These are phyloP conservation scores for Clonostachys rhizophaga DNA, from an alignment of 2,329 filamentous ascomycete species.

Conservation along the genomic window DNA sequence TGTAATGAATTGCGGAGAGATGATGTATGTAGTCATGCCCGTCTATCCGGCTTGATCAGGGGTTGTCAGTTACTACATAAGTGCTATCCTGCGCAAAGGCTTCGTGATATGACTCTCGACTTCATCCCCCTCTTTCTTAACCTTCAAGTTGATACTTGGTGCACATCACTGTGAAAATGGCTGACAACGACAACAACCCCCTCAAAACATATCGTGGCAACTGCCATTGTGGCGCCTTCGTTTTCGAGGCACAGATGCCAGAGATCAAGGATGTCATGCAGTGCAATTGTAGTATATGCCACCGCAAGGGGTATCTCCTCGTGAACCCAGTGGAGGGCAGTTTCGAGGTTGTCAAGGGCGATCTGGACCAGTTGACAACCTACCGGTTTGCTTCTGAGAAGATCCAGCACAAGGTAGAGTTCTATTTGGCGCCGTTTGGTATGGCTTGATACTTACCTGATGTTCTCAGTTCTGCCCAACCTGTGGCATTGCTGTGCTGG, in stretches of 20 bases:
- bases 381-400: constrained; percentile 37
- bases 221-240: constrained; percentile 51
- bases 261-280: constrained; percentile 50
- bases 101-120: too few species aligned
- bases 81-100: too few species aligned
- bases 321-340: constrained; percentile 14
- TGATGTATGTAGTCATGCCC: too few species aligned
- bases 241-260: constrained; percentile 46
- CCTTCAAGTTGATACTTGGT: too few species aligned
- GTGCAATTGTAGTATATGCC: constrained; percentile 67
- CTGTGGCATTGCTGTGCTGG: constrained; percentile 40
- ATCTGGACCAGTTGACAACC: constrained; percentile 25
- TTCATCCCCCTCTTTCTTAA: too few species aligned
- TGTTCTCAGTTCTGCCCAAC: constrained; percentile 41
- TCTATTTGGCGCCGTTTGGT: not conserved
- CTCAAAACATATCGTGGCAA: constrained; percentile 45
- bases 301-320: constrained; percentile 38
- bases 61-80: too few species aligned
- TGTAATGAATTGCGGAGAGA: too few species aligned
- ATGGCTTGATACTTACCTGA: not conserved
- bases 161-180: not conserved
- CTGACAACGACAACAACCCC: not conserved
- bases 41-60: too few species aligned
- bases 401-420: constrained; percentile 32
- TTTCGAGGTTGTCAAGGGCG: constrained; percentile 42